These are phyloP conservation scores for Hypsizygus marmoreus DNA, from an alignment of 768 basidiomycete species.

Conservation along the genomic window DNA sequence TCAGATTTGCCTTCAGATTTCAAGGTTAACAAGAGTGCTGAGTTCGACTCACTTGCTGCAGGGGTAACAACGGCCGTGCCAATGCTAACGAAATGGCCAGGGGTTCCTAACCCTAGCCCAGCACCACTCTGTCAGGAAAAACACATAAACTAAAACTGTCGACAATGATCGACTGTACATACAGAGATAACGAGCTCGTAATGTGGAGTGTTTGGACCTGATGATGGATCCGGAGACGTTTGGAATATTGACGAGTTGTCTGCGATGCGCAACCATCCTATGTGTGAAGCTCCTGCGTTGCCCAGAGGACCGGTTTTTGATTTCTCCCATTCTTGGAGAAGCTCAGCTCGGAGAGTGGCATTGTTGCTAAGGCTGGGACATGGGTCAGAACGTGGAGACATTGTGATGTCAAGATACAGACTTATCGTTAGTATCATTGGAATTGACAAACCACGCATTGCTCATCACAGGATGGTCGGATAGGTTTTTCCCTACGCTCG, in stretches of 20 bases:
- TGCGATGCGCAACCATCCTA: slow-evolving; percentile 29
- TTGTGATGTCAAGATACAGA: too few relatives aligned
- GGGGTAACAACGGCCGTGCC: slow-evolving; percentile 5
- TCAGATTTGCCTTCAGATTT: neutral
- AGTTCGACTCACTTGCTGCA: slow-evolving; percentile 9
- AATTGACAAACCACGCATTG: slow-evolving; percentile 31
- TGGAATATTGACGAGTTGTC: slow-evolving; percentile 22
- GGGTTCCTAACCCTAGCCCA: neutral
- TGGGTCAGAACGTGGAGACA: neutral
- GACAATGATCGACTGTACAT: slow-evolving; percentile 2
- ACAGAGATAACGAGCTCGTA: slow-evolving; percentile 30
- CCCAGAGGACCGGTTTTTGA: slow-evolving; percentile 31
- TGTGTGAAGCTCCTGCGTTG: slow-evolving; percentile 19
- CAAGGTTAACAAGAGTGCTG: neutral
- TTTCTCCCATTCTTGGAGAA: slow-evolving; percentile 28
- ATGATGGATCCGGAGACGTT: slow-evolving; percentile 25
- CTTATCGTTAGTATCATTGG: slow-evolving; percentile 25
- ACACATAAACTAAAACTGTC: neutral
- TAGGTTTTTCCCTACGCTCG: too few relatives aligned
- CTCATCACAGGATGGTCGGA: too few relatives aligned
- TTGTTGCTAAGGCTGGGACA: slow-evolving; percentile 9
- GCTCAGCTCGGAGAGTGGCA: slow-evolving; percentile 18
- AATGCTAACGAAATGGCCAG: slow-evolving; percentile 1
- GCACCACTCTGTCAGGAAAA: slow-evolving; percentile 8
- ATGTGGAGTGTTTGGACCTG: slow-evolving; percentile 33